A percentile compares a stretch with the other conserved stretches of the same genome.
Conservation (phyloP, 2,329 filamentous ascomycete genomes). For the Sarocladium strictum region DNA sequence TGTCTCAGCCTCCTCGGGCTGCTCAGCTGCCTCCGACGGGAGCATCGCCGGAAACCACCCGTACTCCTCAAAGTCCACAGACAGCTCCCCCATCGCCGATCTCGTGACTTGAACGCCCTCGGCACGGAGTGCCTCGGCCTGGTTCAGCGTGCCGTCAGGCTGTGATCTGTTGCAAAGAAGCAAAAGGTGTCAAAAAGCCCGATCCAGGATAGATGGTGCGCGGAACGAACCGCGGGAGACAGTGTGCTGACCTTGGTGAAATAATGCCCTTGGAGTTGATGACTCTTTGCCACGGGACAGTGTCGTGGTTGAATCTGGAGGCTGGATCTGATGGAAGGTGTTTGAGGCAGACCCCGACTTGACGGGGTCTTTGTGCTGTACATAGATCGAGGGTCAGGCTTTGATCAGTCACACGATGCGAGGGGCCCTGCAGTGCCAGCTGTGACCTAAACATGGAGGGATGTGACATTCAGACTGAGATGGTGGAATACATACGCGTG, state of each 20-base stretch:
- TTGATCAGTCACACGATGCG: no score
- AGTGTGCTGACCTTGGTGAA: slow-evolving; percentile 61
- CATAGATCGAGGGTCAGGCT: neutral
- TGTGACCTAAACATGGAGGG: neutral
- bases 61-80: slow-evolving; percentile 43
- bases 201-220: neutral
- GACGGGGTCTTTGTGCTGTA: slow-evolving; percentile 65
- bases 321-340: slow-evolving; percentile 57
- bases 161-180: slow-evolving; percentile 34
- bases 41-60: slow-evolving; percentile 51
- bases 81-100: slow-evolving; percentile 44
- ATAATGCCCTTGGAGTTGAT: slow-evolving; percentile 84
- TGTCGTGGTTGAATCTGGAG: slow-evolving; percentile 61
- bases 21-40: slow-evolving; percentile 36
- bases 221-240: neutral
- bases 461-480: no score
- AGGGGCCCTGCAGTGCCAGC: no score
- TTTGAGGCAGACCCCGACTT: slow-evolving; percentile 88
- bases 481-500: slow-evolving; percentile 61
- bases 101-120: slow-evolving; percentile 48
- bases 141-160: slow-evolving; percentile 40
- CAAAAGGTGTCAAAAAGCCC: neutral
- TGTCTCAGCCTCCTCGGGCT: neutral
- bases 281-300: slow-evolving; percentile 92
- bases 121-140: slow-evolving; percentile 42